Base-by-base conservation (phyloP, 2,329 filamentous ascomycete genomes). In the Claviceps spartinae region DNA sequence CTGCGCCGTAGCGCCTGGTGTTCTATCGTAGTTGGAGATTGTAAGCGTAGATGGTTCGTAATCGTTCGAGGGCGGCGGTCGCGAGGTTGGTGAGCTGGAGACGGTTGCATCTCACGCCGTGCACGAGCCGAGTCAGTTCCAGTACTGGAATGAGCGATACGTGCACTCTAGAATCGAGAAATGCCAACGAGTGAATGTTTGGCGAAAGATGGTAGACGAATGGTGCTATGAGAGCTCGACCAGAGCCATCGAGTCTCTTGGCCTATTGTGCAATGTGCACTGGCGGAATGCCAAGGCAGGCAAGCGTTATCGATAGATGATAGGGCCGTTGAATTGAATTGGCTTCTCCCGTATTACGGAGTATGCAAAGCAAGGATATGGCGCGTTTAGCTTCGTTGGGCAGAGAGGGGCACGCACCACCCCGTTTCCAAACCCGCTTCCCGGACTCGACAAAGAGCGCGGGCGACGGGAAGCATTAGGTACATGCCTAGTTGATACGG, bases 1-100 rank as follows among this genome's bases (percentile, higher is more conserved):
- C 42, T 11, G 52, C 45, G 30, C 48, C 49, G 43, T 24, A 38
- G 44, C 49, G 49, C 43, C 24, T 45, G 48, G 43, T 24, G 30
- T 9, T 30, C 5, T 53, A 5, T 49, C 11, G 38, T 36, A n/a
- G 42, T 8, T 47, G 37, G 43, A 34, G 38, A 13, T 38, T n/a
- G 38, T 49, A 20, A 22, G 24, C 36, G 16, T 41, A 16, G 24
- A 41, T 34, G n/a, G 22, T 14, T 24, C 41, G 41, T 13, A 22
- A 20, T 22, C 24, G 20, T 20, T 43, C 41, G 41, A 22, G 20
- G 24, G 18, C 18, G 41, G 41, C 41, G 24, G 20, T 24, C 18
- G 41, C 41, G 41, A 43, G 41, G 41, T 43, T 24, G 18, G 41
- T 43, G 11, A 24, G 9, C 20, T 16, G 44, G 18, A 47, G 44